Evolutionary conservation across 768 basidiomycete species (phyloP).

Genomic region (Mycena rebaudengoi): DNA sequence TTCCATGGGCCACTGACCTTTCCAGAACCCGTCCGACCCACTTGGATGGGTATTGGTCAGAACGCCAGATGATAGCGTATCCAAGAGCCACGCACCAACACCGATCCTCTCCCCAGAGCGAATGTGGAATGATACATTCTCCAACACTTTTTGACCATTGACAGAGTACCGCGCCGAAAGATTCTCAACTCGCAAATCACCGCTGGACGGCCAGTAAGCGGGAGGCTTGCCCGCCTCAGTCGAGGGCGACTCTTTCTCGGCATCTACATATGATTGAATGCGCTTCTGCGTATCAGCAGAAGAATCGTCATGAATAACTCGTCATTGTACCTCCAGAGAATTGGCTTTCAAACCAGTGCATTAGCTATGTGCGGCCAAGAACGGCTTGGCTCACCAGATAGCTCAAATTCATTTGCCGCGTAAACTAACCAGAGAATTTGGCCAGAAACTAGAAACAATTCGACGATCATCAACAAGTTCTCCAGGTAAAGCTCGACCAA

Average conservation of each 20-base stretch:
- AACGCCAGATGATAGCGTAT: background rate
- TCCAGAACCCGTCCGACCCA: slow-evolving; percentile 30
- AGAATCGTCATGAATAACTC: slow-evolving; percentile 38
- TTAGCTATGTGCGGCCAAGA: background rate
- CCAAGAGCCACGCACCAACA: slow-evolving; percentile 2
- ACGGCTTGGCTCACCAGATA: slow-evolving; percentile 3
- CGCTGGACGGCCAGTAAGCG: slow-evolving; percentile 67
- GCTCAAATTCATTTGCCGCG: slow-evolving; percentile 11
- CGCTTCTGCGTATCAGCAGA: slow-evolving; percentile 28
- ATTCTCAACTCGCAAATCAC: slow-evolving; percentile 58
- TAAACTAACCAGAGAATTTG: slow-evolving; percentile 24
- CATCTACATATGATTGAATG: slow-evolving; percentile 44
- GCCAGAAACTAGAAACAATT: slow-evolving; percentile 33
- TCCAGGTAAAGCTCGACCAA: background rate
- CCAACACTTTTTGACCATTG: slow-evolving; percentile 43
- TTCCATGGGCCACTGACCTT: slow-evolving; percentile 50
- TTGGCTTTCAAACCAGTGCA: background rate
- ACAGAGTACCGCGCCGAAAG: slow-evolving; percentile 59
- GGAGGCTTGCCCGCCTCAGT: slow-evolving; percentile 53
- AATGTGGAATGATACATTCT: slow-evolving; percentile 49
- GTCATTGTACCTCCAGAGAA: slow-evolving; percentile 23
- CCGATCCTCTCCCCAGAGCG: slow-evolving; percentile 48
- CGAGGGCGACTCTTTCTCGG: slow-evolving; percentile 51
- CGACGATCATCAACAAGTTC: slow-evolving; percentile 44
- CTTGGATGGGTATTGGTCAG: slow-evolving; percentile 21